Evolutionary conservation across 345 rosid species (phyloP), one percentile per base, ranked within the genome.

Genomic region (Camelina laxa): DNA sequence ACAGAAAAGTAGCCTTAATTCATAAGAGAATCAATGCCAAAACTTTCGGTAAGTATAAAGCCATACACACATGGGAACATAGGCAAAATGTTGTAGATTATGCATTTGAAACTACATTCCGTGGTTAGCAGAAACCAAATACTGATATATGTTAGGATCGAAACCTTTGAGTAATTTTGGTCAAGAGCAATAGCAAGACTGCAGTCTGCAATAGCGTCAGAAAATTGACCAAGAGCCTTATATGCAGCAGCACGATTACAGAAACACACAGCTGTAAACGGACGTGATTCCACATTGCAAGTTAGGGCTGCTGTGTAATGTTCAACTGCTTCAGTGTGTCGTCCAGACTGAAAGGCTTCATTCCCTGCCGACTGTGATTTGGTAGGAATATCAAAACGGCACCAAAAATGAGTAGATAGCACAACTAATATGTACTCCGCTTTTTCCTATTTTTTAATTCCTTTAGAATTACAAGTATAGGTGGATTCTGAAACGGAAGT

Each of bases 201-300:
- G 91, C 99, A 95, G 76, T 95, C 99, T 42, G 99, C 94, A 80
- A 89, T 89, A 61, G 98, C 98, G 74, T 92, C 98, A 38, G 86
- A 86, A 27, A 86, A 70, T 81, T 89, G 97, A 73, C 94, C 90
- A 79, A 88, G 66, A 42, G 92, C 89, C 68, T 90, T 92, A 84
- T 86, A 86, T 11, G 97, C 93, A 41, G 97, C 98, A 76, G 99
- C 98, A 76, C 99, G 97, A 82, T 92, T 95, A 80, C 97, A 95
- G 79, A 90, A 90, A 80, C 99, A 95, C 74, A 90, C 82, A 59
- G 98, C 99, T 27, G 97, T 89, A 82, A 89, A 92, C 64, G 97
- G 89, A 35, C 92, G 92, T 56, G 97, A 90, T 77, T 95, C 96
- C 78, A 89, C 84, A 62, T 84, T 86, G 84, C 82, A 80, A 50